These are phyloP conservation scores for Ricinus communis DNA, from an alignment of 345 rosid species.

Conservation along the genomic window DNA sequence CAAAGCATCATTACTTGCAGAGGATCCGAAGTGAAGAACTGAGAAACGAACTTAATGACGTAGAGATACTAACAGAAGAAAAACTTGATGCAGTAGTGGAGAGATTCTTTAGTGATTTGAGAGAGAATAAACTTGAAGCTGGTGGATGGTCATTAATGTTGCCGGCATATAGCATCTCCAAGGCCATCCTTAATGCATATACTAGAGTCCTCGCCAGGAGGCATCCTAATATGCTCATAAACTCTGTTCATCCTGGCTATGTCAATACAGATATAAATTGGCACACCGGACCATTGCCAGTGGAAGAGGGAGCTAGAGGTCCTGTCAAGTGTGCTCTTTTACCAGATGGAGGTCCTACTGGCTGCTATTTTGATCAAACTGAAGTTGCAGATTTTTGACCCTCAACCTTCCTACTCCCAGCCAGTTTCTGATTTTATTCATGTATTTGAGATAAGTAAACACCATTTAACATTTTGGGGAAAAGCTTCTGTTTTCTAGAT, in stretches of 20 bases:
- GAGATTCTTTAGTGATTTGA: conserved; percentile 39
- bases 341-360: conserved; percentile 45
- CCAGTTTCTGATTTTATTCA: too few relatives aligned
- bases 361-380: conserved; percentile 50
- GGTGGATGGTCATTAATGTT: conserved; percentile 58
- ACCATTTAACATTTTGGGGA: too few relatives aligned
- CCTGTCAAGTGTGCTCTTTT: conserved; percentile 54
- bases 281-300: conserved; percentile 44
- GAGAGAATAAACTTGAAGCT: conserved; percentile 39
- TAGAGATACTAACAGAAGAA: conserved; percentile 39
- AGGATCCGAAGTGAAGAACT: conserved; percentile 38
- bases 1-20: conserved; percentile 21
- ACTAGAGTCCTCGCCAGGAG: conserved; percentile 51
- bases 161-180: conserved; percentile 55
- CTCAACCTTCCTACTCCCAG: too few relatives aligned
- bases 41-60: conserved; percentile 40
- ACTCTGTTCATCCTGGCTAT: conserved; percentile 58
- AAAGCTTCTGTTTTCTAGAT: too few relatives aligned
- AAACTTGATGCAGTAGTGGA: conserved; percentile 38
- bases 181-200: conserved; percentile 51
- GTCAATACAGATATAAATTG: conserved; percentile 48
- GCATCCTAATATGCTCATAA: conserved; percentile 45
- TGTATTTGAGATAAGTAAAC: too few relatives aligned
- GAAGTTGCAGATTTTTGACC: conserved; percentile 42
- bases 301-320: conserved; percentile 48